phyloP scores from a whole-genome alignment of 805 yeast species.

The Hanseniaspora nectarophila region DNA sequence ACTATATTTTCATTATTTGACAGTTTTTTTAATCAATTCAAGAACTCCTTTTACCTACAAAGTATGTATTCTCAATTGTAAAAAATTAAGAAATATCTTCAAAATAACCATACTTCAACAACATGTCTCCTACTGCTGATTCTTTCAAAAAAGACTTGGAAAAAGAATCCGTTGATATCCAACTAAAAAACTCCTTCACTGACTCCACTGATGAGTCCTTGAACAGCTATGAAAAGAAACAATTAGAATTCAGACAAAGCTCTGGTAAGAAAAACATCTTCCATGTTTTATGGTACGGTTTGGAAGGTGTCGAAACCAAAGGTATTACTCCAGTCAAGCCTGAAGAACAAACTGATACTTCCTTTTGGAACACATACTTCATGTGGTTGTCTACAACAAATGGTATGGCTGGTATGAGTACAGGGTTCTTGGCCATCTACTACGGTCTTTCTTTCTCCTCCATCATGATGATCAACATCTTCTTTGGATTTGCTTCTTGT shows the following conservation, averaged over 20 bases:
- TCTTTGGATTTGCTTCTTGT: constrained; percentile 63
- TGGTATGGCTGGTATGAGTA: constrained; percentile 72
- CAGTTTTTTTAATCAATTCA: no score
- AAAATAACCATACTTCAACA: no score
- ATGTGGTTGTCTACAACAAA: constrained; percentile 89
- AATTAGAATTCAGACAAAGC: neutral
- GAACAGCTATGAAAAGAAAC: neutral
- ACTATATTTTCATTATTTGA: no score
- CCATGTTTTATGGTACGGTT: neutral
- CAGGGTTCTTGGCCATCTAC: constrained; percentile 56
- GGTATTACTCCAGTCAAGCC: constrained; percentile 43
- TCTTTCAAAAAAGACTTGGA: neutral
- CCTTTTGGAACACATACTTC: constrained; percentile 36
- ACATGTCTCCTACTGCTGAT: neutral
- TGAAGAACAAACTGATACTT: constrained; percentile 42
- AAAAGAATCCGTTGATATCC: neutral
- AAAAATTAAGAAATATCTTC: no score
- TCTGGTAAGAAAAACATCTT: neutral
- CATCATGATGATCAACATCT: constrained; percentile 50
- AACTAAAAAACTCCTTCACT: neutral
- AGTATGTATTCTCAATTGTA: no score
- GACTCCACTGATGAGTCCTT: neutral
- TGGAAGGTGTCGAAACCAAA: constrained; percentile 19
- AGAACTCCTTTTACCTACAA: no score
- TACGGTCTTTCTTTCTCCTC: constrained; percentile 66